Base-by-base conservation (phyloP, 2,329 filamentous ascomycete species). In the Neurospora crassa region DNA sequence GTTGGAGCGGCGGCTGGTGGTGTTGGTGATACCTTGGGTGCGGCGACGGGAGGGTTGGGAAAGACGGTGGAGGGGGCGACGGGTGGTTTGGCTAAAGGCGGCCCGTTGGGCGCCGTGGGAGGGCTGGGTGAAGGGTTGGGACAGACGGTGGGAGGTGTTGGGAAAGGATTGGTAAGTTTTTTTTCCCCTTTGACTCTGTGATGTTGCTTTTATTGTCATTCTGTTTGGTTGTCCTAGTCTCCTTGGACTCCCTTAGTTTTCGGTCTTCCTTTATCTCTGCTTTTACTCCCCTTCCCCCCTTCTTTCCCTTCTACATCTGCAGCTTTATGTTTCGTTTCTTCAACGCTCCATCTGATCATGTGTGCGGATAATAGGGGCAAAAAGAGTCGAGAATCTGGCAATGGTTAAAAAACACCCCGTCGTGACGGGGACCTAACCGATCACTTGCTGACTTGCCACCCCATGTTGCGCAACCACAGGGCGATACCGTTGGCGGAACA, bases 141-240 rank as follows among this genome's bases (percentile, higher is more conserved):
- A 4, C 14, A 74, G 59, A 75, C 74, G 2, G 74, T 75, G 8
- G 72, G 73, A 6, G 74, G 72, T 5, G 71, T 74, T 12, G 74
- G 74, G 0, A 72, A 69, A 69, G 74, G 74, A 43, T 67, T 74
- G 73, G 73, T 74, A 73, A 68, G 73, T 73, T n/a, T 20, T 16
- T 45, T 40, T 20, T 3, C 16, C 53, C 14, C 24, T 34, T 63
- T 63, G 16, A 10, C 8, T 18, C 7, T n/a, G 34, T 29, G 1
- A 40, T 2, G 18, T 43, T 45, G 41, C 34, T 37, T 11, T 40
- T 41, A 34, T 37, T 45, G 41, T 45, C 20, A 7, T 70, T 40
- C 41, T 67, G n/a, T 42, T 70, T 41, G 7, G 6, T 67, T 2
- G 5, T 59, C 12, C 18, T 14, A 12, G 29, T 29, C 29, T 1